Evolutionary conservation across 1,284 basidiomycete species (phyloP).

Genomic region (Apiotrichum porosum): DNA sequence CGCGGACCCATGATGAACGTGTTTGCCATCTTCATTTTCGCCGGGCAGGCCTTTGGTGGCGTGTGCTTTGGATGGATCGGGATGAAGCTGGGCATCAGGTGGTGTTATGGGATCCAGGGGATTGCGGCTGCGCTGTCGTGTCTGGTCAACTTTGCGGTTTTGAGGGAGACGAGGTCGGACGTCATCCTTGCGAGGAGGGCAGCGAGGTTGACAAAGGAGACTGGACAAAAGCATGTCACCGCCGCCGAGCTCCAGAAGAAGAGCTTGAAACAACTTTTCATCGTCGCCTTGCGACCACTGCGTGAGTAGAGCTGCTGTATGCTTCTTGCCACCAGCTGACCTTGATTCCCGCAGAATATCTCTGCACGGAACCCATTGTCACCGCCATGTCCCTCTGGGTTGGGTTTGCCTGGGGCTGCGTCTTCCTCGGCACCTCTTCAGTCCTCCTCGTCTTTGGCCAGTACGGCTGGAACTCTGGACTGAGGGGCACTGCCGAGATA

Average conservation of each 20-base stretch:
- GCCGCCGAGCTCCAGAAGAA: slow-evolving; percentile 37
- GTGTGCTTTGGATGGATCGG: slow-evolving; percentile 30
- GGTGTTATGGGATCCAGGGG: slow-evolving; percentile 41
- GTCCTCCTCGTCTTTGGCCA: slow-evolving; percentile 34
- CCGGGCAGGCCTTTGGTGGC: slow-evolving; percentile 34
- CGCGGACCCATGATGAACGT: slow-evolving; percentile 49
- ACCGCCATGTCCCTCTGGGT: slow-evolving; percentile 50
- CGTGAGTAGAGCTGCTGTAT: too few species aligned
- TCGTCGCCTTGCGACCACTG: slow-evolving; percentile 40
- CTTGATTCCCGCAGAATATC: slow-evolving; percentile 42
- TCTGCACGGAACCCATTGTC: slow-evolving; percentile 52
- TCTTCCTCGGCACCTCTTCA: slow-evolving; percentile 38
- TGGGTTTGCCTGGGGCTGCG: slow-evolving; percentile 44
- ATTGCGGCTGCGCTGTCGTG: slow-evolving; percentile 28
- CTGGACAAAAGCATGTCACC: slow-evolving; percentile 41
- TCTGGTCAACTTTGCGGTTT: slow-evolving; percentile 33
- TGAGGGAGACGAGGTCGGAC: slow-evolving; percentile 48
- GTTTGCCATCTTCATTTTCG: slow-evolving; percentile 47
- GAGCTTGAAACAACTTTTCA: slow-evolving; percentile 26
- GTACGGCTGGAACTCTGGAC: slow-evolving; percentile 38
- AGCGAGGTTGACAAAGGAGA: slow-evolving; percentile 40
- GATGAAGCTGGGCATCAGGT: slow-evolving; percentile 27
- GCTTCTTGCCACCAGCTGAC: slow-evolving; percentile 5
- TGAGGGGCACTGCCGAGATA: slow-evolving; percentile 31
- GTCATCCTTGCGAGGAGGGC: slow-evolving; percentile 50